phyloP scores from a whole-genome alignment of 2,329 filamentous ascomycete species.

The Fusarium sp. region DNA sequence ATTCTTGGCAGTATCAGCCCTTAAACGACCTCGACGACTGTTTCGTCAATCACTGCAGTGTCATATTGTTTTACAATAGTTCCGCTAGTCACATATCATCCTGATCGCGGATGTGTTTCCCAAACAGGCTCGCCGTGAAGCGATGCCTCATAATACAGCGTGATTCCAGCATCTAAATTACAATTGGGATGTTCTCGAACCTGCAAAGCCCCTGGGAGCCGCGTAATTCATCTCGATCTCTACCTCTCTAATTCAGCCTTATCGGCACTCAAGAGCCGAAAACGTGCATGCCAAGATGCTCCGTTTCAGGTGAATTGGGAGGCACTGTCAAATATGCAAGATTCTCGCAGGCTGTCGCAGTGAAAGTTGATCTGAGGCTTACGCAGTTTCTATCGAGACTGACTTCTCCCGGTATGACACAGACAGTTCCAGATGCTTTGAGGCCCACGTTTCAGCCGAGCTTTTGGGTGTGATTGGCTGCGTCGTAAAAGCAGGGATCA shows the following conservation, averaged over 20 bases:
- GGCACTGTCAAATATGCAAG: background rate
- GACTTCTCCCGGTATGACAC: background rate
- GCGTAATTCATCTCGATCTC: background rate
- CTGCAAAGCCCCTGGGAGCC: background rate
- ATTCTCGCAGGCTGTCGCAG: background rate
- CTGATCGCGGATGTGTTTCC: background rate
- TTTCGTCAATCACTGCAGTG: background rate
- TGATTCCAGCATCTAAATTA: background rate
- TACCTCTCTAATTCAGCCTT: background rate
- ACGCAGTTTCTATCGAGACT: background rate
- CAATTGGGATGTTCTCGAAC: background rate
- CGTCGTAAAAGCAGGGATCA: constrained; percentile 3
- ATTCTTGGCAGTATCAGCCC: background rate
- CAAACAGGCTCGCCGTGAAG: background rate
- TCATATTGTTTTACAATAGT: background rate
- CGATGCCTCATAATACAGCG: background rate
- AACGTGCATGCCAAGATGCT: background rate
- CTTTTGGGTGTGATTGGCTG: background rate
- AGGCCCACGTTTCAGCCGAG: background rate
- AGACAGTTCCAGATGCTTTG: background rate
- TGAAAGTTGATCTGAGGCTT: background rate
- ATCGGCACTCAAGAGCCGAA: background rate
- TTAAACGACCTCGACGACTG: background rate
- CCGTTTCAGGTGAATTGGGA: background rate
- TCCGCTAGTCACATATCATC: background rate